A percentile compares a stretch with the other conserved stretches of the same genome.
Evolutionary conservation across 2,329 filamentous ascomycete species (phyloP).

Genomic region (Colletotrichum cordylinicola): DNA sequence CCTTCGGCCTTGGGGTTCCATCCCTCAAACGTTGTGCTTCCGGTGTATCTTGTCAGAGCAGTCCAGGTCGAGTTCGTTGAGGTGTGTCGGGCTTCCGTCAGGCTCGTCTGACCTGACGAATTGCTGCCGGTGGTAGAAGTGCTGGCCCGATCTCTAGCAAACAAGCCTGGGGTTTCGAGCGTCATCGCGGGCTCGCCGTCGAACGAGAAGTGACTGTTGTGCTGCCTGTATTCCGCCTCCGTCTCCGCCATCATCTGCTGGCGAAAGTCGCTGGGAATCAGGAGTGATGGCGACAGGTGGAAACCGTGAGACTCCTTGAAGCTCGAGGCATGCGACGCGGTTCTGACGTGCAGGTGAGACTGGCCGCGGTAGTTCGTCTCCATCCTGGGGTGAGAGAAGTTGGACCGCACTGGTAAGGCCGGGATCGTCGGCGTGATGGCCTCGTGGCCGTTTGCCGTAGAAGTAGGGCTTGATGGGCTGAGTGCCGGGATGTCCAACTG

Average conservation of each 20-base stretch:
- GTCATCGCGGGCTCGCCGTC: slow-evolving; percentile 39
- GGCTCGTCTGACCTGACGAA: slow-evolving; percentile 52
- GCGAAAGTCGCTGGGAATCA: slow-evolving; percentile 66
- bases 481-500: slow-evolving; percentile 51
- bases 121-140: slow-evolving; percentile 60
- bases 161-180: slow-evolving; percentile 36
- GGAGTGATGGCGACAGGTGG: slow-evolving; percentile 64
- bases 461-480: slow-evolving; percentile 55
- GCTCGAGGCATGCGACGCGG: slow-evolving; percentile 54
- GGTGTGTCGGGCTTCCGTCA: slow-evolving; percentile 56
- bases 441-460: slow-evolving; percentile 45
- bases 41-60: slow-evolving; percentile 58
- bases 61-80: slow-evolving; percentile 61
- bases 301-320: slow-evolving; percentile 67
- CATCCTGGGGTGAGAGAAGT: slow-evolving; percentile 57
- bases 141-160: slow-evolving; percentile 52
- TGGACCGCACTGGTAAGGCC: slow-evolving; percentile 43
- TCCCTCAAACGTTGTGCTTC: slow-evolving; percentile 50
- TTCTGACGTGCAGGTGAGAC: slow-evolving; percentile 39
- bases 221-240: slow-evolving; percentile 27
- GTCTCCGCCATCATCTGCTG: slow-evolving; percentile 48
- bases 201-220: slow-evolving; percentile 37
- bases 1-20: slow-evolving; percentile 32
- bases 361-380: slow-evolving; percentile 36
- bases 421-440: slow-evolving; percentile 48